Evolutionary conservation across 2,329 filamentous ascomycete genomes (phyloP), one percentile per base, ranked within the genome.

Genomic region (Colletotrichum kahawae): DNA sequence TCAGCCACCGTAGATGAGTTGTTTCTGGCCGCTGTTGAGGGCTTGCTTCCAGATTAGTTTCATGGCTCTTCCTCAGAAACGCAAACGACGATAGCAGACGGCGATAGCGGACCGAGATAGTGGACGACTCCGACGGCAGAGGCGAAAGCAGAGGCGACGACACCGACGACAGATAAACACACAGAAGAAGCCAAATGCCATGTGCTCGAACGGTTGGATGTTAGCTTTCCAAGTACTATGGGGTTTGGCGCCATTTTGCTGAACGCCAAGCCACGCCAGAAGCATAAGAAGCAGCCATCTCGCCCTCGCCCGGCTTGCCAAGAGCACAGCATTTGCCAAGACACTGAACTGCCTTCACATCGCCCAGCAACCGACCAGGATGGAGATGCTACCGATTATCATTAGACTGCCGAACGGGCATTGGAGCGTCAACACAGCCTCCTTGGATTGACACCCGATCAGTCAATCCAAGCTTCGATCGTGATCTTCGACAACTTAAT

Each of bases 261-360:
- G 9, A 7, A 18, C 18, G 71, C 71, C 71, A 60, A 74, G 71
- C 21, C 18, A 13, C 48, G 18, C 36, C 54, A 51, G 18, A 51
- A 70, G 59, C 66, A 65, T 74, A 74, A 70, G 71, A 70, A 74
- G 66, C 54, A 36, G 66, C 33, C 27, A 57, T 48, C 43, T 51
- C 43, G n/a, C 43, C 36, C 48, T 70, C 59, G 57, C 57, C 43
- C 71, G 63, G 24, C 33, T 18, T 56, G 59, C 66, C 59, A 70
- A 70, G 71, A 65, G 21, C 43, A 59, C 66, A 48, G 33, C 36
- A 21, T 33, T 43, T 31, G 71, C 71, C 71, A 73, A 73, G 71
- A 34, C 57, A 43, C 24, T 24, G 43, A 33, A 69, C 1, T n/a
- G 36, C 69, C 51, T 18, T 38, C 65, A 18, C 24, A 34, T 18